Base-by-base conservation (phyloP, 2,329 filamentous ascomycete species). In the Nectriaceae sp. region DNA sequence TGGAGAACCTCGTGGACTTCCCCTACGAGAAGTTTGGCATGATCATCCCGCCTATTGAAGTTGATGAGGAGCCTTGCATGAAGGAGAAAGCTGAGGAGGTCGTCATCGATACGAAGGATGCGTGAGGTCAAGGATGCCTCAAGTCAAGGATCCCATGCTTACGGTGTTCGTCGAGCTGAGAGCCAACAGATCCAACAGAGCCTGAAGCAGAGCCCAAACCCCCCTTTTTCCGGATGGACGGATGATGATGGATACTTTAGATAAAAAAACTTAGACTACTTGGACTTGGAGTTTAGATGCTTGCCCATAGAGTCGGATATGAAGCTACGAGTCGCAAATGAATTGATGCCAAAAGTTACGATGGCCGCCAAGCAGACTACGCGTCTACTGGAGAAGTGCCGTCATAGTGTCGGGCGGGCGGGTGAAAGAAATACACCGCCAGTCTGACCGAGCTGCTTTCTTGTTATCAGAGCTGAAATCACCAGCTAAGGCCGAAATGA, bases 11-110 rank as follows among this genome's bases (percentile, higher is more conserved):
- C 21, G 75, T 73, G 42, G 62, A 74, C 33, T 86, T 86, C 51
- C 80, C 82, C 0, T 85, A 83, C 47, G 74, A 74, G 21, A 77
- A 71, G 62, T 86, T 82, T 52, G 81, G 81, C 37, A 84, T 86
- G 26, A 67, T 71, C n/a, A 61, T 81, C 3, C 77, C 53, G 55
- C 70, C 33, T 44, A 59, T 48, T 1, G 70, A 73, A 46, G 74
- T 76, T 10, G 75, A 79, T 52, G 42, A 65, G 44, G 69, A 76
- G 47, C 56, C 65, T 4, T 66, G 68, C 21, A 78, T 79, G 75
- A 64, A 68, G 54, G 69, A 71, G 47, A 16, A 21, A 10, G 37
- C 40, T 2, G 40, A 52, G 10, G 35, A 54, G 18, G 44, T 44
- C 3, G 49, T 62, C 31, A 48, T 47, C 38, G 47, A 47, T 44